These are phyloP conservation scores for Dendrocalamus latiflorus DNA, from an alignment of 202 grass and related monocot genomes.

Conservation along the genomic window DNA sequence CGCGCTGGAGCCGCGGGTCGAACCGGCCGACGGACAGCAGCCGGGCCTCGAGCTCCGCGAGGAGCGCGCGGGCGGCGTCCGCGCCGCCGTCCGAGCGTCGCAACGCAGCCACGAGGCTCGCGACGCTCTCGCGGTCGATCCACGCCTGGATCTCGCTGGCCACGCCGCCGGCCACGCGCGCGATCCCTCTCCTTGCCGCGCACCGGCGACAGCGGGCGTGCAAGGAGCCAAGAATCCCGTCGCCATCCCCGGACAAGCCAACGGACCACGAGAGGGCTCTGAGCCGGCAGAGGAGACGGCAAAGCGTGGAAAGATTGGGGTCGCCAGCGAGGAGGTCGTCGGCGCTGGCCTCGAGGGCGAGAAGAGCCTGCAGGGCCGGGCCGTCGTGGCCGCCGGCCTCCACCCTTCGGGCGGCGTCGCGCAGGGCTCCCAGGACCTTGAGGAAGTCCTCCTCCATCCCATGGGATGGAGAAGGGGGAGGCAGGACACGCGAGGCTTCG, in stretches of 20 bases:
- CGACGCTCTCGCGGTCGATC: constrained; percentile 57
- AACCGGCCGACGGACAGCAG: constrained; percentile 45
- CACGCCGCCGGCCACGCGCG: constrained; percentile 38
- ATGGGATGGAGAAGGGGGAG: constrained; percentile 36
- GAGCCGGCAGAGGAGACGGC: constrained; percentile 27
- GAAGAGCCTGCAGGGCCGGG: constrained; percentile 53
- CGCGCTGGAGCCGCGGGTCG: constrained; percentile 61
- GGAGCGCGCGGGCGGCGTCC: constrained; percentile 19
- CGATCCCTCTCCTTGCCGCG: background rate
- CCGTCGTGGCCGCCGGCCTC: constrained; percentile 4
- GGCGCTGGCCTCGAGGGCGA: constrained; percentile 56
- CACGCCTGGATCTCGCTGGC: constrained; percentile 61
- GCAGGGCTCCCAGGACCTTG: constrained; percentile 56
- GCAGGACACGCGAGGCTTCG: background rate
- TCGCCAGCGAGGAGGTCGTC: constrained; percentile 65
- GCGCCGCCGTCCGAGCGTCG: background rate
- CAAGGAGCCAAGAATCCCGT: background rate
- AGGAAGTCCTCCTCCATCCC: constrained; percentile 50
- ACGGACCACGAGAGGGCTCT: constrained; percentile 24
- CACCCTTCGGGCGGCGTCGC: constrained; percentile 48
- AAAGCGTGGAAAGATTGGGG: constrained; percentile 34
- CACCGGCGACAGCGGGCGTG: constrained; percentile 10
- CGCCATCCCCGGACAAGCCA: background rate
- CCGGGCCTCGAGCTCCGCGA: constrained; percentile 41
- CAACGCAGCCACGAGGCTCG: constrained; percentile 56